These are phyloP conservation scores for Erysimum pusillum DNA, from an alignment of 441 rosid species.

Conservation along the genomic window DNA sequence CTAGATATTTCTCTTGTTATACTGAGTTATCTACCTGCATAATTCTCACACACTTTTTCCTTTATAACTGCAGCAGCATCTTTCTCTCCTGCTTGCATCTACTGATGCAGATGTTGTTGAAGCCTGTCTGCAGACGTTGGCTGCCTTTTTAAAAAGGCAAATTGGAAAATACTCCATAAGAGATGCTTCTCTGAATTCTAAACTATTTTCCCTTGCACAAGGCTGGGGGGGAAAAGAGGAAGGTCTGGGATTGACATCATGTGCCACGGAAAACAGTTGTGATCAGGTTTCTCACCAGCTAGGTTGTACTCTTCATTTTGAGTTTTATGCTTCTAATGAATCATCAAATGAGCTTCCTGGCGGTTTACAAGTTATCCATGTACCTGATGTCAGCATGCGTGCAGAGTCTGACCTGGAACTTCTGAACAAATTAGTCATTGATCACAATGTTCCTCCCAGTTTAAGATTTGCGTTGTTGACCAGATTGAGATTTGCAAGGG, in stretches of 20 bases:
- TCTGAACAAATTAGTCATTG: slow-evolving; percentile 73
- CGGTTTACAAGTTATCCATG: slow-evolving; percentile 85
- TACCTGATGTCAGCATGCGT: slow-evolving; percentile 58
- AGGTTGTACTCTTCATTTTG: slow-evolving; percentile 96
- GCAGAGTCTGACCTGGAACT: slow-evolving; percentile 87
- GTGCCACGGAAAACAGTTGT: slow-evolving; percentile 72
- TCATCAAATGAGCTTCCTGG: slow-evolving; percentile 56
- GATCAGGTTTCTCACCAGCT: slow-evolving; percentile 79
- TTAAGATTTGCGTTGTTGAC: slow-evolving; percentile 88
- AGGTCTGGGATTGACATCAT: slow-evolving; percentile 93
- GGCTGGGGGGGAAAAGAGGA: slow-evolving; percentile 99
- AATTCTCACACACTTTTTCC: slow-evolving; percentile 43
- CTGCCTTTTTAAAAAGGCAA: slow-evolving; percentile 88
- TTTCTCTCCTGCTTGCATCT: slow-evolving; percentile 91
- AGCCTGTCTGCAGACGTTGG: slow-evolving; percentile 92
- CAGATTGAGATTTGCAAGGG: slow-evolving; percentile 93
- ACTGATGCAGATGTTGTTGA: slow-evolving; percentile 96
- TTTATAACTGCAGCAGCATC: slow-evolving; percentile 85
- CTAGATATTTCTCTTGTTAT: slow-evolving; percentile 14
- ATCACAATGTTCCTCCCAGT: slow-evolving; percentile 79
- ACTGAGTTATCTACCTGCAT: slow-evolving; percentile 30
- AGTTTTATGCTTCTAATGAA: slow-evolving; percentile 77
- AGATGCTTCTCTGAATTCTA: slow-evolving; percentile 81
- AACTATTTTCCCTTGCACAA: slow-evolving; percentile 95
- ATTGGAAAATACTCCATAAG: slow-evolving; percentile 84